Evolutionary conservation across 2,329 filamentous ascomycete species (phyloP), one percentile per base, ranked within the genome.

Genomic region (Calycina marina): DNA sequence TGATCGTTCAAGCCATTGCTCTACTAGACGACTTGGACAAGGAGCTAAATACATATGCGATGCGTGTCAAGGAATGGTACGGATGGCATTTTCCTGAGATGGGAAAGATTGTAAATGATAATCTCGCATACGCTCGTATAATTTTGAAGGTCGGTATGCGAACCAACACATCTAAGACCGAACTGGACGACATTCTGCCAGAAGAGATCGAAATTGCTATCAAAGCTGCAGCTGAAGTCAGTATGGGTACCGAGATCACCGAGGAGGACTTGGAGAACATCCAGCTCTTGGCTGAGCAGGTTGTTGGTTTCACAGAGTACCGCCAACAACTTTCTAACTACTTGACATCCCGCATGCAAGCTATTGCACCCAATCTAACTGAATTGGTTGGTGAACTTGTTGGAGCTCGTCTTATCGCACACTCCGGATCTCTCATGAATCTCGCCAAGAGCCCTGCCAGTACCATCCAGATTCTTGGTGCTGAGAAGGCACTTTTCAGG

Each of bases 41-140:
- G 69, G 90, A 98, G 61, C 67, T 98, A 43, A 98, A 98, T 66
- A 90, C 83, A 48, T 96, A 94, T 55, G 88, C 90, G 43, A 98
- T 98, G 90, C 72, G 90, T 57, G 85, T 94, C 40, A 96, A 96
- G 74, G 90, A 98, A 60, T 98, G 90, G 90, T 98, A 98, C 56
- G 90, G 90, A 51, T 98, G 90, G 90, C 90, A 96, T 61, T 98
- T 96, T 66, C 90, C 90, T 25, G 90, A 98, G 65, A 76, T 98
- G 69, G 86, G 83, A 53, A 88, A 86, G 62, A 93, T 96, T 53
- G 69, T 94, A 47, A 92, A 92, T 58, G 90, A 98, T 68, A 98
- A 98, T 61, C 64, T 93, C 41, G 86, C 86, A 43, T 98, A 93
- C 56, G 77, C 86, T 38, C 78, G 77, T 45, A 77, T 98, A 37